Evolutionary conservation across 2,329 filamentous ascomycete genomes (phyloP), one percentile per base, ranked within the genome.

Genomic region (Claviceps purpurea): DNA sequence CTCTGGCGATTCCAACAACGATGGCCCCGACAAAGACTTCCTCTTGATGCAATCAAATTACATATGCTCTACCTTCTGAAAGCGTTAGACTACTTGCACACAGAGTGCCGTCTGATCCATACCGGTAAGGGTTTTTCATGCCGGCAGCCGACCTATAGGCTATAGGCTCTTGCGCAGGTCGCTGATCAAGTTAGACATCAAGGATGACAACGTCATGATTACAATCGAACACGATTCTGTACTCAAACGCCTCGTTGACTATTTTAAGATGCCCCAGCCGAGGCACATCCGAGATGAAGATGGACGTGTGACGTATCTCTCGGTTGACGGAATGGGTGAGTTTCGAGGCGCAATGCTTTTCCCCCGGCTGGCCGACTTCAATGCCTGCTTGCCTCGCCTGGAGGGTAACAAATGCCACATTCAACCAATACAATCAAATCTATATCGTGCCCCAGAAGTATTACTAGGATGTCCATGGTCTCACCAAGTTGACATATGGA

Each of bases 381-480:
- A 59, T 11, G 47, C 55, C 20, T 44, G 41, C 30, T 58, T 53
- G 24, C 54, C 56, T 8, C 56, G 55, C 30, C 44, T 57, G 1
- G 45, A 30, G 16, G 49, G 48, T 24, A 43, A 47, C 24, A n/a
- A 22, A 0, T 52, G 51, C 20, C 55, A 59, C 46, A 26, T 59
- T 7, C 53, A 47, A 8, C 38, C 59, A 16, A 59, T 59, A 38
- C 59, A 61, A 20, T 55, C 57, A 40, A 55, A 59, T n/a, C 50
- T 53, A 5, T 61, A 50, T 40, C 60, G 58, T 11, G 56, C 56
- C n/a, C 60, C 60, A 16, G 60, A 61, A 40, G 59, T 59, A 13
- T 20, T 61, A 1, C 56, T 61, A 14, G 59, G 60, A n/a, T 56
- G 54, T 14, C 55, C 56, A 7, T 59, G 56, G 56, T 53, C 57